Evolutionary conservation across 164 flowering plant genomes (phyloP), one percentile per base, ranked within the genome.

Genomic region (Berberis thunbergii): DNA sequence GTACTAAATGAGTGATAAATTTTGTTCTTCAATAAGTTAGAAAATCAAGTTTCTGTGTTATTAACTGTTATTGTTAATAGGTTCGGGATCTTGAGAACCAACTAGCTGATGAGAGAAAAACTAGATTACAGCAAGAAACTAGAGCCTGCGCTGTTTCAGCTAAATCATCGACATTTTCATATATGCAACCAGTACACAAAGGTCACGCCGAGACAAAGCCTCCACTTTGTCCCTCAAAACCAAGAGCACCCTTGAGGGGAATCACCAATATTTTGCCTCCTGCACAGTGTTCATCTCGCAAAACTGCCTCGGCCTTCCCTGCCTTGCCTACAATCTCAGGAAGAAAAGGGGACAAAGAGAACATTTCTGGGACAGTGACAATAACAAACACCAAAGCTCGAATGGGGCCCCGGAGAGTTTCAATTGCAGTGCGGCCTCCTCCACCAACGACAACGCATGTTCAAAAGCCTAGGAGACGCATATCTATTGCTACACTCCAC

Each of bases 41-140:
- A 52, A 52, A 26, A 10, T 52, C n/a, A 4, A 52, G n/a, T 52
- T 10, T 2, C 54, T 52, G 54, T 52, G 1, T 48, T 6, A 6
- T 6, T 48, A 6, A 13, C 8, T 42, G 40, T 2, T n/a, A 42
- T 40, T 52, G 41, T 10, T 43, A 43, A 69, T 79, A 89, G 98
- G 86, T 86, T 57, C 81, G 86, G 52, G 95, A 89, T 58, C 82
- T 89, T 41, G 98, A 92, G 76, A 80, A 65, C 62, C 98, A 89
- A 70, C 50, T 92, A 52, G 86, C 83, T 13, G 94, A 91, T 43
- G 97, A 89, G 75, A 84, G 92, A 69, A 87, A 85, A 70, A 68
- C 75, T 44, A 76, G 98, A 72, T 64, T 84, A 11, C 87, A 86
- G 59, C 88, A 83, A 58, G 93, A 89, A 79, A 81, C 65, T 3